Conservation (phyloP, 2,329 filamentous ascomycete genomes). For the Cladosporium sp. region DNA sequence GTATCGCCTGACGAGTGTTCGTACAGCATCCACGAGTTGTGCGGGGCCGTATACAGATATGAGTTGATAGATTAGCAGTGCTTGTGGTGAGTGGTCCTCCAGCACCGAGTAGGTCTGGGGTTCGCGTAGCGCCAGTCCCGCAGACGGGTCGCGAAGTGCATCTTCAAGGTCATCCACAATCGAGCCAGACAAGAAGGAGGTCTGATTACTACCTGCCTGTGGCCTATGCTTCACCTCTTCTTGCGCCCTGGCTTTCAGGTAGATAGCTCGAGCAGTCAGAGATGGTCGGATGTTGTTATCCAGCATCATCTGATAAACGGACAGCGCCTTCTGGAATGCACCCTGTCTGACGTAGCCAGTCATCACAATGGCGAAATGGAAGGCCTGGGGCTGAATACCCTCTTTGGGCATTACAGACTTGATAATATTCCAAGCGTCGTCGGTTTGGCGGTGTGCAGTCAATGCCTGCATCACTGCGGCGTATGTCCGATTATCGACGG, state of each 20-base stretch:
- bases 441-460: constrained; percentile 48
- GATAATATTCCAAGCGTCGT: constrained; percentile 53
- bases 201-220: neutral
- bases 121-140: constrained; percentile 43
- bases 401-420: constrained; percentile 48
- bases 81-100: constrained; percentile 11
- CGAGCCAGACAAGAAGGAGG: constrained; percentile 26
- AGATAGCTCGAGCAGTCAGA: constrained; percentile 41
- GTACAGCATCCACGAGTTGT: constrained; percentile 25
- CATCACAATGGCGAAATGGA: constrained; percentile 54
- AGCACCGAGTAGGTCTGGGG: constrained; percentile 25
- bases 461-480: constrained; percentile 58
- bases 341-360: constrained; percentile 43
- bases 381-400: constrained; percentile 40
- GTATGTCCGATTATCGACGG: constrained; percentile 56
- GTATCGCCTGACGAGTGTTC: constrained; percentile 56
- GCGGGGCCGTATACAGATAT: constrained; percentile 54
- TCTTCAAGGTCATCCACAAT: constrained; percentile 32
- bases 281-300: constrained; percentile 35
- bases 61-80: constrained; percentile 52
- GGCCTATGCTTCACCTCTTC: constrained; percentile 39
- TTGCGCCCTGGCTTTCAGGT: constrained; percentile 33
- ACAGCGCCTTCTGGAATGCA: constrained; percentile 45
- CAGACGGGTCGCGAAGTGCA: constrained; percentile 23
- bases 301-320: constrained; percentile 46